Percentiles rank a stretch among this genome's conserved stretches.
Conservation (phyloP, 495 filamentous ascomycete genomes). For the Podospora pseudoanserina region DNA sequence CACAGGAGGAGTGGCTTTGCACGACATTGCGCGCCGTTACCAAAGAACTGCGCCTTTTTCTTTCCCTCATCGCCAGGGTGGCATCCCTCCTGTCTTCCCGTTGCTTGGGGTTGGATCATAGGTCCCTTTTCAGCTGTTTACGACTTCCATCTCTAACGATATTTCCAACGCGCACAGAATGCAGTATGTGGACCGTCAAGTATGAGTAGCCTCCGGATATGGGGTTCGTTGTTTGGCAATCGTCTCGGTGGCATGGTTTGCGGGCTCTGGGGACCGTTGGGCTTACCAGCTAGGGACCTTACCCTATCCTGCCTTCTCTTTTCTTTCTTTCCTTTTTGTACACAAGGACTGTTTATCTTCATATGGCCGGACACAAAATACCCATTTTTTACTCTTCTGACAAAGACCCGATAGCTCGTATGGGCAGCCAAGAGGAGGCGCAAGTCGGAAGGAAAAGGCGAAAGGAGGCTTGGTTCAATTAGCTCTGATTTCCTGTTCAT, state of each 20-base stretch:
- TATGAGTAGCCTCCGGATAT: not conserved
- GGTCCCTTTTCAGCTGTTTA: not conserved
- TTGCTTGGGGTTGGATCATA: not conserved
- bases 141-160: not conserved
- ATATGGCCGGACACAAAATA: constrained; percentile 26
- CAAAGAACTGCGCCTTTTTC: not conserved
- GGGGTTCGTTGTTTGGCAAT: not conserved
- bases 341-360: constrained; percentile 20
- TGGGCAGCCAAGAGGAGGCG: not conserved
- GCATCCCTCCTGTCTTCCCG: not conserved
- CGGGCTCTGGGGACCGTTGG: not conserved
- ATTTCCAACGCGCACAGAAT: not conserved
- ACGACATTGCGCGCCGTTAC: not conserved
- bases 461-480: not conserved
- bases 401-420: not conserved
- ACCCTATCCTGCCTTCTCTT: not conserved
- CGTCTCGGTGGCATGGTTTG: not conserved
- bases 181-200: constrained; percentile 1
- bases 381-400: constrained; percentile 14
- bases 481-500: not conserved
- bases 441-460: not conserved
- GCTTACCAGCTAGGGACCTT: not conserved
- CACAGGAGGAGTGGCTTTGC: not conserved
- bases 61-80: not conserved
- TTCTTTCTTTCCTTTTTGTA: constrained; percentile 21